Evolutionary conservation across 768 basidiomycete species (phyloP), one percentile per base, ranked within the genome.

Genomic region (Tulasnella sp.): DNA sequence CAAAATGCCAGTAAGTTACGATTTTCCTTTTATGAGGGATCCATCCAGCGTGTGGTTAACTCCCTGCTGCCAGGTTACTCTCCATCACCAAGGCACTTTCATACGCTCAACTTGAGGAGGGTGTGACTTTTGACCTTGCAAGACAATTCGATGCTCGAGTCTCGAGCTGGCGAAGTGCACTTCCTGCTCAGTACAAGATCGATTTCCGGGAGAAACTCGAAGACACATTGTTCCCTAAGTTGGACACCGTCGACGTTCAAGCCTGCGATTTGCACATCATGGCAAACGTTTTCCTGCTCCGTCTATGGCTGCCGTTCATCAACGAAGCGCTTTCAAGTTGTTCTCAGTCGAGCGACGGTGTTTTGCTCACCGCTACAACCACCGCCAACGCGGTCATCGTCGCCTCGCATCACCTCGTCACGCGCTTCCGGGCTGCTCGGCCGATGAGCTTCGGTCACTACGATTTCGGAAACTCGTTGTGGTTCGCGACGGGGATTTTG

Each of bases 281-380:
- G 73, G 89, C 90, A 5, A 87, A 92, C 80, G 84, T 89, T 48
- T 82, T 93, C 76, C 85, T 92, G 75, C 84, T 93, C 80, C 90
- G 89, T 83, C 84, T 89, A 4, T 93, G 91, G 82, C 82, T 89
- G 23, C 92, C 93, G 0, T 92, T 93, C 83, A 83, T 93, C 79
- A 85, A 86, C 83, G 82, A 80, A 80, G 67, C 81, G 72, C 29
- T 39, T 44, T 32, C 46, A 9, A 29, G 55, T 13, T 6, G 29
- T 3, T 26, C 42, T 23, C 75, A 39, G 46, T 29, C 73, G 5
- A 44, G 46, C 42, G 73, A 76, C 13, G 70, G 29, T 13, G 71
- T 40, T 78, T 18, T 67, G 61, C 86, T 87, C 20, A 86, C 88
- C 55, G 89, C 89, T 46, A 85, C 92, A 46, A 88, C 87, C 74